Base-by-base conservation (phyloP, 179 eudicot species). In the Patellifolia procumbens region DNA sequence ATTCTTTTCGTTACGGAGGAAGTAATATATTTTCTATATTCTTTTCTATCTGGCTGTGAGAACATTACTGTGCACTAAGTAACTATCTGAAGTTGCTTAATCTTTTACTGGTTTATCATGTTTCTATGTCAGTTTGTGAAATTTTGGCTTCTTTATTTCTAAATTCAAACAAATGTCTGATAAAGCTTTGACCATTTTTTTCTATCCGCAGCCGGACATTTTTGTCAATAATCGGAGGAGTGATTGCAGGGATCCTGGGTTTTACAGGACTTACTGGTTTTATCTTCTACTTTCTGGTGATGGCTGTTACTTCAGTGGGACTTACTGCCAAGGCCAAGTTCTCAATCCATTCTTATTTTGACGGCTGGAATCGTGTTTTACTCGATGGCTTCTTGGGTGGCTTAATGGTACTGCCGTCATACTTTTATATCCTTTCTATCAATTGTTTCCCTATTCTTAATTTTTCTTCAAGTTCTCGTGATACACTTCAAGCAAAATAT, bases 321-420 rank as follows among this genome's bases (percentile, higher is more conserved):
- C 92, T 96, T 53, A 79, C 90, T 39, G 92, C 98, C 68, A 96
- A 91, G 85, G 89, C 98, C 31, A 90, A 91, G 68, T 96, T 93
- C 84, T 85, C 96, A 32, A 74, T 91, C 70, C 93, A 86, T 78
- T 87, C 98, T 42, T 96, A 90, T 86, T 96, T 96, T 64, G 99
- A 89, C 77, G 79, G 92, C 79, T 96, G 98, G 99, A 93, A 87
- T 83, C 86, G 85, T 81, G 87, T 96, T 74, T 72, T 91, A 55
- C 76, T 93, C 74, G 98, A 96, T 74, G 99, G 99, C 80, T 89
- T 96, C 75, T 76, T 90, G 42, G 96, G 98, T 19, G 98, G 99
- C 59, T 96, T 96, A 70, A 73, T 93, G 99, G 98, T 93, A 93
- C 49, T 4, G 22, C 70, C 81, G 78, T 83, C 66, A 32, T 15